Evolutionary conservation across 306 rosid species (phyloP), one percentile per base, ranked within the genome.

Genomic region (Alnus rubra): DNA sequence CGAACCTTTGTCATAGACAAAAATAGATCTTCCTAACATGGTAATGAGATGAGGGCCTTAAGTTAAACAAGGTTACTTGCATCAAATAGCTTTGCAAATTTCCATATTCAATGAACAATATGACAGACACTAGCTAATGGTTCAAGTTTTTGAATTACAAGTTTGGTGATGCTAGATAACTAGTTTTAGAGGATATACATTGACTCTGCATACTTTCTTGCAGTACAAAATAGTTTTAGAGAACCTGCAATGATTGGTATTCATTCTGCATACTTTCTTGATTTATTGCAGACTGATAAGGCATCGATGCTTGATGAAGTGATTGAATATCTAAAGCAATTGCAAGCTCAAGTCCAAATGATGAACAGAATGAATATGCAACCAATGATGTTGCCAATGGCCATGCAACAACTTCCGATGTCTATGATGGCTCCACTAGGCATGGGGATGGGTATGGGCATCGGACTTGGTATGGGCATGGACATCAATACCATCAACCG

Each of bases 281-380:
- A 13, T 16, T 68, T 48, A 7, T 48, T 56, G 37, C 92, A 95
- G 99, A 87, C 90, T 0, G 98, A 95, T 75, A 95, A 95, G 85
- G 99, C 99, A 63, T 95, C 99, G 5, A 95, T 95, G 96, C 80
- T 95, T 82, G 99, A 93, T 70, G 99, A 95, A 82, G 99, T 95
- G 78, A 93, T 95, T 47, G 98, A 93, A 10, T 93, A 95, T 79
- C 80, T 95, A 74, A 95, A 95, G 53, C 95, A 93, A 62, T 69
- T 95, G 78, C 99, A 95, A 89, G 98, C 94, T 81, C 99, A 95
- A 82, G 86, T 93, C 10, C 90, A 90, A 4, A 89, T 93, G 92
- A 83, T 95, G 80, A 88, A 84, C 47, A 87, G 95, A 85, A 85
- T 95, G 86, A 90, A 81, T 83, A 87, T 91, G 82, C 83, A 96